Percentiles rank a stretch among this genome's conserved stretches.
These are phyloP conservation scores for Toxoplasma gondii DNA, from an alignment of 169 alveolate genomes.

Conservation along the genomic window DNA sequence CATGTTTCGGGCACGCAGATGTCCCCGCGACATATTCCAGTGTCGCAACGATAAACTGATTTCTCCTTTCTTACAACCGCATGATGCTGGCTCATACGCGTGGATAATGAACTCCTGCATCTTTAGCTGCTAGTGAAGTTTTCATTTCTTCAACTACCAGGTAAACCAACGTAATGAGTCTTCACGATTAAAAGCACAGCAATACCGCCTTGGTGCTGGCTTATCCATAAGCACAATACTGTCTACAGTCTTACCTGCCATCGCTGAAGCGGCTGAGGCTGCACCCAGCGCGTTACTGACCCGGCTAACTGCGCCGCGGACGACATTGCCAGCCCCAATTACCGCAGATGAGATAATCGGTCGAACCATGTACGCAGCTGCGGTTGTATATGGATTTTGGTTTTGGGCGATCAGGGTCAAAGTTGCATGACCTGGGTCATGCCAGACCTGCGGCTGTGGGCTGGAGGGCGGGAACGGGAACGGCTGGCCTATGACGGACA, in stretches of 20 bases:
- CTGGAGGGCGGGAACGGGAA: neutral
- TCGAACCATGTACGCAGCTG: slow-evolving; percentile 3
- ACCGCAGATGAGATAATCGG: neutral
- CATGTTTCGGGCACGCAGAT: no score
- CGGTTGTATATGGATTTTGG: neutral
- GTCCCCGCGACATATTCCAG: no score
- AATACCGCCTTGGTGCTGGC: no score
- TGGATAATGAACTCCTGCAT: no score
- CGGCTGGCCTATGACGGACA: neutral
- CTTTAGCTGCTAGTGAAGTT: no score
- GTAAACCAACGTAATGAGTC: no score
- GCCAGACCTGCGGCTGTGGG: neutral
- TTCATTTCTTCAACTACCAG: no score
- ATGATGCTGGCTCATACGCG: no score
- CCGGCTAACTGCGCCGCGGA: slow-evolving; percentile 26
- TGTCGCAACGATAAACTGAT: no score
- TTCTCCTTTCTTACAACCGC: no score
- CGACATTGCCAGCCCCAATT: neutral
- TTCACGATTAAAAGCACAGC: no score
- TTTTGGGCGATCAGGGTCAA: neutral
- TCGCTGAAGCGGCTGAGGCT: slow-evolving; percentile 24
- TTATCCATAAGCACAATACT: no score
- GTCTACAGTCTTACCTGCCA: neutral
- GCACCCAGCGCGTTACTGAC: slow-evolving; percentile 24
- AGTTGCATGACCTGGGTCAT: neutral